Evolutionary conservation across 768 basidiomycete species (phyloP), one percentile per base, ranked within the genome.

Genomic region (Grammothele lineata): DNA sequence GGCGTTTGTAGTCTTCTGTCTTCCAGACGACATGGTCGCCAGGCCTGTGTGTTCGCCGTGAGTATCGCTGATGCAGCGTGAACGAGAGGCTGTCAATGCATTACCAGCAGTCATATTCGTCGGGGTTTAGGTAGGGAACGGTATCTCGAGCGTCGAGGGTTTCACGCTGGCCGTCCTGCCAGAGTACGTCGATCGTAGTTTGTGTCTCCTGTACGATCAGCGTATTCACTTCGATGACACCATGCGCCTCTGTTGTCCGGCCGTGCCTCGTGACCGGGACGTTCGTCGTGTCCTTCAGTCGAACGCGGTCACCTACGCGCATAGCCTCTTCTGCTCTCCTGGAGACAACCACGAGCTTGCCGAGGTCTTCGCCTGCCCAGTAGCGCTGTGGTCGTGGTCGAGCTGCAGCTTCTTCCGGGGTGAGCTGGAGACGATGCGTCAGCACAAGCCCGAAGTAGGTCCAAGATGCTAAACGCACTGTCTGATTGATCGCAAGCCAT

Each of bases 71-170:
- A n/a, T n/a, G n/a, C n/a, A n/a, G n/a, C n/a, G 14, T 30, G 14
- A 30, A 30, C 7, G 8, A 30, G 14, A 30, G 14, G 7, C 27
- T 14, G 24, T 12, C 2, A 2, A 30, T 22, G 9, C 26, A 83
- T 58, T 55, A 88, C 87, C 88, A 93, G 63, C 85, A 90, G 62
- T 92, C 93, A 62, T 88, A 90, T 66, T 96, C 93, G 63, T 95
- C 93, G 9, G 91, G 79, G 50, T 90, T 90, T 42, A 86, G 62
- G 61, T 94, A 87, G 3, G 91, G 92, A 35, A 93, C 81, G 17
- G 94, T 67, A 18, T 81, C 74, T 9, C 72, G 77, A 19, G 89
- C 76, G 37, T 67, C 73, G 32, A 85, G 45, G 3, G 69, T 74
- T 65, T 92, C 87, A 40, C 64, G 69, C 17, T 70, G 74, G 19